These are phyloP conservation scores for Apiotrichum veenhuisii DNA, from an alignment of 1,284 basidiomycete genomes.

Conservation along the genomic window DNA sequence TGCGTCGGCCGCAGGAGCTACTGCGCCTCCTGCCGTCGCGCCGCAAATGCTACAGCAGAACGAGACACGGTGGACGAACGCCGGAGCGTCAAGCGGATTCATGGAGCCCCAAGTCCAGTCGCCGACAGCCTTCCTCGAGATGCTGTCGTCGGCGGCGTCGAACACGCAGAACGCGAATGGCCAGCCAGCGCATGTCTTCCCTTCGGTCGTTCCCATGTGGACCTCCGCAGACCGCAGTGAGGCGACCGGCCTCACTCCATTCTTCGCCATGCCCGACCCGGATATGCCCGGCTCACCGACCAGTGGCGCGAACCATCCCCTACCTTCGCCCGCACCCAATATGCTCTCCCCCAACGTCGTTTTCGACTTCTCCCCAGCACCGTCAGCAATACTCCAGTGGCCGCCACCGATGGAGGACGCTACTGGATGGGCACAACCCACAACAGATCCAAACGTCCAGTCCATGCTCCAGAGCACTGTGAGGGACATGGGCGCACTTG, in stretches of 20 bases:
- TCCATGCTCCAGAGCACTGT: not conserved
- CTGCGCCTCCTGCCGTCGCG: no score
- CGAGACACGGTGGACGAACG: not conserved
- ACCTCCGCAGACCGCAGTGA: conserved; percentile 17
- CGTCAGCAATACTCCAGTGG: not conserved
- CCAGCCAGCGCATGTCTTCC: not conserved
- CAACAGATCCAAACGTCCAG: not conserved
- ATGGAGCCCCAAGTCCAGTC: conserved; percentile 14
- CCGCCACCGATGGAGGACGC: not conserved
- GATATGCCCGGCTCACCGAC: not conserved
- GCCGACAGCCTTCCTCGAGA: conserved; percentile 43
- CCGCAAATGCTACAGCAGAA: not conserved
- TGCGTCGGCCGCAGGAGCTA: not conserved
- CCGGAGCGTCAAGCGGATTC: not conserved
- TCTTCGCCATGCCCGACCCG: conserved; percentile 11
- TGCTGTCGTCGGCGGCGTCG: conserved; percentile 38
- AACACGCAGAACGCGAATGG: not conserved
- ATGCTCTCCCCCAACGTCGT: conserved; percentile 36
- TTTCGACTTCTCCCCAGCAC: conserved; percentile 36
- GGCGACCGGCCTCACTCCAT: conserved; percentile 26
- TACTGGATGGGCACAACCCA: not conserved
- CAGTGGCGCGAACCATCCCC: not conserved
- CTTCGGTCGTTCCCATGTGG: conserved; percentile 6
- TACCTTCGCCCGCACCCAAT: conserved; percentile 8
- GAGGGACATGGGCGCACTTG: not conserved